phyloP scores from a whole-genome alignment of 495 filamentous ascomycete genomes.

The Sordaria brevicollis region DNA sequence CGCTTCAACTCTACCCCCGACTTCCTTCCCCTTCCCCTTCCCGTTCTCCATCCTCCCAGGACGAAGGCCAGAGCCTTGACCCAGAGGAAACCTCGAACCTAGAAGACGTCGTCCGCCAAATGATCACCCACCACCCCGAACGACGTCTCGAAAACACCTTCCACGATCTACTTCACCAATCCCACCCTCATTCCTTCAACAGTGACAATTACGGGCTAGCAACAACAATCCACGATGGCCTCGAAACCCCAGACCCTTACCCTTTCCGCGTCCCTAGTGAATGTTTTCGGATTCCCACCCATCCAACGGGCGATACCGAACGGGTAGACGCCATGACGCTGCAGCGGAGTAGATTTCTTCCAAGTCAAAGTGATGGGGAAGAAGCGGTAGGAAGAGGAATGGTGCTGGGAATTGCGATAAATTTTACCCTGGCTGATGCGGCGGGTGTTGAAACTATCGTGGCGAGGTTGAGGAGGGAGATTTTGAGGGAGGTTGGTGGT shows the following conservation, averaged over 20 bases:
- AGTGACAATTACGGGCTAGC: no score
- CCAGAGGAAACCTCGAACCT: not conserved
- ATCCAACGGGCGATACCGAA: no score
- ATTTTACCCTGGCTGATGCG: not conserved
- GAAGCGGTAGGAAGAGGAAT: not conserved
- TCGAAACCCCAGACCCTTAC: no score
- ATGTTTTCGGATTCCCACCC: not conserved
- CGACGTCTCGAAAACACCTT: not conserved
- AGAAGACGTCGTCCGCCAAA: not conserved
- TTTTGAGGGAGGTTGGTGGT: not conserved
- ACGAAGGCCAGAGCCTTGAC: no score
- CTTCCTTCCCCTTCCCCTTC: no score
- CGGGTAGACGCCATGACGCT: not conserved
- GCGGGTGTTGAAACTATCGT: not conserved
- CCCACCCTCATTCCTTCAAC: no score
- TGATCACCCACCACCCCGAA: not conserved
- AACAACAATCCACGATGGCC: no score
- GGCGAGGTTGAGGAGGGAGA: not conserved
- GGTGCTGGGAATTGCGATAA: not conserved
- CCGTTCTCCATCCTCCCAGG: no score
- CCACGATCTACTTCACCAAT: not conserved
- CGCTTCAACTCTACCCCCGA: not conserved
- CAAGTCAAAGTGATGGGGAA: no score
- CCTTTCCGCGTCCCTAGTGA: not conserved
- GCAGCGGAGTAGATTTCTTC: not conserved